phyloP scores from a whole-genome alignment of 768 basidiomycete species.

The Suillus plorans region DNA sequence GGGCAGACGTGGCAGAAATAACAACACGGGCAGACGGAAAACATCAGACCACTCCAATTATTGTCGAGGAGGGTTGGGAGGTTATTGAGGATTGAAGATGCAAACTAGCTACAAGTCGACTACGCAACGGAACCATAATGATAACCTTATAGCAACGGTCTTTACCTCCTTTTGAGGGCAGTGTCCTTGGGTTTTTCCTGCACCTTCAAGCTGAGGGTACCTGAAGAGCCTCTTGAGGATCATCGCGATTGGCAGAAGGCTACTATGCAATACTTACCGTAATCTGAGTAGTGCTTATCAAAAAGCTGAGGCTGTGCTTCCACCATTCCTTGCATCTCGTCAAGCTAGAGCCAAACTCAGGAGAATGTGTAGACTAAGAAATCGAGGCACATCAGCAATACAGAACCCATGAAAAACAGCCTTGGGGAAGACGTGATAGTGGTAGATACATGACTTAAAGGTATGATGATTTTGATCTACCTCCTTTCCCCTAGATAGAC shows the following conservation, averaged over 20 bases:
- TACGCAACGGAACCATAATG: neutral
- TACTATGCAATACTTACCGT: slow-evolving; percentile 44
- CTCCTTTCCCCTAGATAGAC: too few relatives aligned
- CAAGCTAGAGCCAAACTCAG: slow-evolving; percentile 85
- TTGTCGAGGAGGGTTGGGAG: slow-evolving; percentile 4
- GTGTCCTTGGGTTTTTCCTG: too few relatives aligned
- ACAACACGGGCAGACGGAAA: neutral
- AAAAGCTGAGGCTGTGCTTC: slow-evolving; percentile 65
- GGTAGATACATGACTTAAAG: too few relatives aligned
- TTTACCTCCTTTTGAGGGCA: slow-evolving; percentile 35
- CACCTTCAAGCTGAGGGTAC: too few relatives aligned
- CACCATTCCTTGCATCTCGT: slow-evolving; percentile 70
- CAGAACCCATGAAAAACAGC: too few relatives aligned
- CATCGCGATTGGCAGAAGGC: neutral
- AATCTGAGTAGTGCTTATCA: slow-evolving; percentile 83
- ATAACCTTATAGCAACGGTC: slow-evolving; percentile 59
- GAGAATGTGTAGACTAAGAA: slow-evolving; percentile 81
- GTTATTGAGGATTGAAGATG: neutral
- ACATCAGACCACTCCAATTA: neutral
- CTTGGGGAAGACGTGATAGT: too few relatives aligned
- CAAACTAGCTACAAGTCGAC: neutral
- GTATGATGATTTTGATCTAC: too few relatives aligned
- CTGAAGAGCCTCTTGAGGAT: slow-evolving; percentile 46
- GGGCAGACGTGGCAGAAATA: neutral
- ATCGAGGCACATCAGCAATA: slow-evolving; percentile 1